A percentile compares a stretch with the other conserved stretches of the same genome.
Evolutionary conservation across 2,329 filamentous ascomycete genomes (phyloP).

Genomic region (Aspergillus ustus): DNA sequence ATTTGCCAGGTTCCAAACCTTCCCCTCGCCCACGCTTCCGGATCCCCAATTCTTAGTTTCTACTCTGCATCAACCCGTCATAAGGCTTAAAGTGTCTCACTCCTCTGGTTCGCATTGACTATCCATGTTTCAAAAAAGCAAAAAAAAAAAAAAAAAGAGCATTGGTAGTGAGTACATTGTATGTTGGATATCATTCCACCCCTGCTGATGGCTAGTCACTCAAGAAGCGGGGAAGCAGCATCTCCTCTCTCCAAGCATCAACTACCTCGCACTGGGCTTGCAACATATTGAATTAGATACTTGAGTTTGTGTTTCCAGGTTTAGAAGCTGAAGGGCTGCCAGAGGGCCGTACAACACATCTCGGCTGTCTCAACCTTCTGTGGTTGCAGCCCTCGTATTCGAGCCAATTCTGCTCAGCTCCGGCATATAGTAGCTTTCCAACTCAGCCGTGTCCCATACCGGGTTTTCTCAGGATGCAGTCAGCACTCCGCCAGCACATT

Average conservation of each 20-base stretch:
- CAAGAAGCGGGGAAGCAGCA: not conserved
- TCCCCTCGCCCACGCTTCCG: not conserved
- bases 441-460: not conserved
- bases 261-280: not conserved
- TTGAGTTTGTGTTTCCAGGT: not conserved
- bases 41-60: not conserved
- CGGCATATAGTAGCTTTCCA: conserved; percentile 2
- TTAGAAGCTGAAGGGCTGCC: not conserved
- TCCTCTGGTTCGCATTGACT: not conserved
- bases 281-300: not conserved
- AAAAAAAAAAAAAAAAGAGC: not conserved
- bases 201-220: not conserved
- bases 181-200: not conserved
- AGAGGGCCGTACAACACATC: not conserved
- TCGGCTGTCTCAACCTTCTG: not conserved
- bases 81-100: conserved; percentile 7
- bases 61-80: not conserved
- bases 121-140: not conserved
- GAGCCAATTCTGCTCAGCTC: not conserved
- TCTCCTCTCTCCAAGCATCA: not conserved
- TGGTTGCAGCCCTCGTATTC: conserved; percentile 18
- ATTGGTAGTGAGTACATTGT: not conserved
- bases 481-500: not conserved
- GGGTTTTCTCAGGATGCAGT: not conserved
- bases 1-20: conserved; percentile 26